Evolutionary conservation across 208 protist species (phyloP).

Genomic region (Leishmania tropica): DNA sequence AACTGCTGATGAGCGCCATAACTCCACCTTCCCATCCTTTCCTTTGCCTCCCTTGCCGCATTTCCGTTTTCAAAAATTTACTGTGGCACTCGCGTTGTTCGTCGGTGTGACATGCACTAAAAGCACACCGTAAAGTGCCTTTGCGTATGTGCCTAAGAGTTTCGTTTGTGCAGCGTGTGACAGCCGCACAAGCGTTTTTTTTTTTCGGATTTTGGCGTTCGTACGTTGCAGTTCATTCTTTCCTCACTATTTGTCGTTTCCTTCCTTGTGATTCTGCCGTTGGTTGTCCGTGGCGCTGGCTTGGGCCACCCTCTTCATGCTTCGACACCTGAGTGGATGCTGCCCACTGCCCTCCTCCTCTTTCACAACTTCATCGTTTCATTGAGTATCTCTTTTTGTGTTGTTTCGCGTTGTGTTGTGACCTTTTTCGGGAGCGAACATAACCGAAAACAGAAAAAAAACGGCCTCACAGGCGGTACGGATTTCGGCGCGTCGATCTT

Average conservation of each 20-base stretch:
- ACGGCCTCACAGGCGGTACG: too few relatives aligned
- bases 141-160: background rate
- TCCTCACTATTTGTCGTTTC: background rate
- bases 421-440: background rate
- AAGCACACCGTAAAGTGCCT: background rate
- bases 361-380: background rate
- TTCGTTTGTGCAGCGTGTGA: background rate
- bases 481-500: too few relatives aligned
- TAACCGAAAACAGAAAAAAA: too few relatives aligned
- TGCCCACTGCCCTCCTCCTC: background rate
- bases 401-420: background rate
- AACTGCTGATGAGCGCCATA: too few relatives aligned
- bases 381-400: background rate
- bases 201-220: background rate
- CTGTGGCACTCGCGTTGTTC: background rate
- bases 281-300: background rate
- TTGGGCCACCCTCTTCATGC: background rate
- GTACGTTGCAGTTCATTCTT: background rate
- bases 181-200: background rate
- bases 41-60: conserved; percentile 1
- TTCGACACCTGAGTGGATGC: background rate
- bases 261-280: background rate
- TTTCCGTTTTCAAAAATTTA: background rate
- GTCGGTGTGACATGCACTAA: background rate
- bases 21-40: background rate